phyloP scores from a whole-genome alignment of 768 basidiomycete genomes.

The Crepidotus variabilis region DNA sequence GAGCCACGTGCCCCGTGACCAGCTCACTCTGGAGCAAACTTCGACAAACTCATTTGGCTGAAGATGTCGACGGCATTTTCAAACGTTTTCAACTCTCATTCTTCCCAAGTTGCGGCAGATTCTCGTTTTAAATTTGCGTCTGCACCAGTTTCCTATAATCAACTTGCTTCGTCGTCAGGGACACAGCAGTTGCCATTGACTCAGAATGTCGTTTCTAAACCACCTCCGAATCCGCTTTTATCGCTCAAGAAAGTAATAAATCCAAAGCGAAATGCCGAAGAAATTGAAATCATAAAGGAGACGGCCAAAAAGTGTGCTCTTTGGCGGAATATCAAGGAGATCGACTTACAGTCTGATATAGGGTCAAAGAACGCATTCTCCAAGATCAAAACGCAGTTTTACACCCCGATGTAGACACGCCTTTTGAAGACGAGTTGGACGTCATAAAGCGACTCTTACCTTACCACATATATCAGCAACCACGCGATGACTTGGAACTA shows the following conservation, averaged over 20 bases:
- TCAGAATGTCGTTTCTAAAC: neutral
- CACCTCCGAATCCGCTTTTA: constrained; percentile 1
- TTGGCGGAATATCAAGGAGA: neutral
- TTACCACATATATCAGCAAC: constrained; percentile 79
- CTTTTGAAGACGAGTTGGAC: constrained; percentile 61
- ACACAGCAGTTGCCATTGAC: constrained; percentile 15
- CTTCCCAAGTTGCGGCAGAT: constrained; percentile 18
- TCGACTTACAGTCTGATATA: constrained; percentile 20
- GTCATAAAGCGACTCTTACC: constrained; percentile 71
- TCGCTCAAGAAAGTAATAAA: constrained; percentile 4
- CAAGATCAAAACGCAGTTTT: constrained; percentile 59
- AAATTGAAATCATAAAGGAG: constrained; percentile 41
- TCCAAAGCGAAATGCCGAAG: constrained; percentile 42
- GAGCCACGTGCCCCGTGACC: constrained; percentile 33
- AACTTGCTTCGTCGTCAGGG: constrained; percentile 19
- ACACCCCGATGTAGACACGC: constrained; percentile 66
- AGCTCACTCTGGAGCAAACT: constrained; percentile 24
- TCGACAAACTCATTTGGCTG: constrained; percentile 33
- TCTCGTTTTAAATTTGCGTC: constrained; percentile 5
- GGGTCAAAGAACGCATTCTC: constrained; percentile 52
- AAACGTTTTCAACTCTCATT: constrained; percentile 29
- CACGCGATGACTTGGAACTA: constrained; percentile 53
- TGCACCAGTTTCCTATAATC: constrained; percentile 17
- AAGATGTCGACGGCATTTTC: constrained; percentile 39
- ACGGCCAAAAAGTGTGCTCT: constrained; percentile 41